Evolutionary conservation across 345 rosid species (phyloP), one percentile per base, ranked within the genome.

Genomic region (Eucalyptus brandiana): DNA sequence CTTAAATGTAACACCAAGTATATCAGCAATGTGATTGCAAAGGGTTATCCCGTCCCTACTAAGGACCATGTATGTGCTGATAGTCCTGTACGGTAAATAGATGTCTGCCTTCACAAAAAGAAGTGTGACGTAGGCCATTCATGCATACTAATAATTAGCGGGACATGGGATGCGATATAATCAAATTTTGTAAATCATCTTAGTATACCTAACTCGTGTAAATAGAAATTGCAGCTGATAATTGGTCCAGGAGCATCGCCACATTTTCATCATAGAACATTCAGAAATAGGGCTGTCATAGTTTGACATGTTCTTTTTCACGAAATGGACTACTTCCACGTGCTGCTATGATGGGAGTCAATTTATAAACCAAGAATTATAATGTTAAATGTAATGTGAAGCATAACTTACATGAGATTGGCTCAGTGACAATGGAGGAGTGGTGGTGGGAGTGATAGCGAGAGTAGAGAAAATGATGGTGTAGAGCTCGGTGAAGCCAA

Each of bases 361-460:
- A 56, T 56, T 23, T 56, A 56, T 56, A 56, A 56, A 56, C 60
- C 1, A 23, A 9, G 1, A 60, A 87, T 5, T 9, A 13, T n/a
- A 37, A 32, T 13, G 72, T 65, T 14, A n/a, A 30, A 65, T 30
- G 72, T 65, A 30, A 40, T 51, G 34, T 15, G 28, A 51, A 50
- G 72, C 37, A n/a, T 14, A 5, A 24, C 93, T 86, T 92, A 95
- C 97, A 93, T 2, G 96, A 92, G 56, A 94, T 94, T 8, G 96
- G 96, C 91, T 94, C 93, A 86, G 97, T 96, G 91, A 92, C 96
- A 4, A 94, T 94, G 58, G 97, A 96, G 24, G 97, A 94, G 81
- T 96, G 98, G 90, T 96, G 99, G 86, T 96, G 99, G 18, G 99
- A 96, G 80, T 96, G 98, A 85, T 96, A 96, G n/a, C 97, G 96